Base-by-base conservation (phyloP, 2,329 filamentous ascomycete species). In the Eutypella sp. region DNA sequence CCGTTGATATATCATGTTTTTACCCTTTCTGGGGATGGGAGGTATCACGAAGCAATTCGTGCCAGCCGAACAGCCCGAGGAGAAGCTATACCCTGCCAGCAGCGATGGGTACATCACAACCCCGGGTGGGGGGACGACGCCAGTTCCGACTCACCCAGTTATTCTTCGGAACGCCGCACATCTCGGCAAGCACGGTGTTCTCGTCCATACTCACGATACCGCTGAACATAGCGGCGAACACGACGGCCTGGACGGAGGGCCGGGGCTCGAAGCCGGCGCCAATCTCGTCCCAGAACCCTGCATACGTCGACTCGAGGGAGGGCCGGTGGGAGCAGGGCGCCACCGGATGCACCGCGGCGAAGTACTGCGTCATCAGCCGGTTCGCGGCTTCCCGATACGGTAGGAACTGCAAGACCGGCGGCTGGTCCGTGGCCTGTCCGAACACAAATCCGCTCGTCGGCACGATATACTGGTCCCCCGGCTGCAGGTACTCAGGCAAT, bases 191-290 rank as follows among this genome's bases (percentile, higher is more conserved):
- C 19, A 81, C 70, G 27, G 63, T 65, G 6, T 72, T 66, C 45
- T 84, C 78, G 9, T 75, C 69, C 71, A 88, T 75, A 53, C 84
- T 87, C 40, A 87, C 75, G 4, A 81, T 76, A 1, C 82, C 84
- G 34, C 82, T 83, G 54, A 91, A 84, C 66, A 88, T 73, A 7
- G 79, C 78, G 0, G 84, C 80, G 58, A 88, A 86, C 0, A 89
- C 71, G 20, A 89, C 68, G 1, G 85, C 82, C 61, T 89, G 84
- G 11, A 81, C 71, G 4, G 84, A 84, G 18, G 74, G 67, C 2
- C 78, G 69, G 7, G 85, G 84, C 61, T 88, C 82, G 34, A 77
- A 73, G 3, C 79, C 78, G 8, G 72, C 67, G 9, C 67, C 66
- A 27, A 87, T 72, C 37, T 81, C 74, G 4, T 75, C 72, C 82